Evolutionary conservation across 1,139 yeast genomes (phyloP), one percentile per base, ranked within the genome.

Genomic region (Blastobotrys raffinosifermentans): DNA sequence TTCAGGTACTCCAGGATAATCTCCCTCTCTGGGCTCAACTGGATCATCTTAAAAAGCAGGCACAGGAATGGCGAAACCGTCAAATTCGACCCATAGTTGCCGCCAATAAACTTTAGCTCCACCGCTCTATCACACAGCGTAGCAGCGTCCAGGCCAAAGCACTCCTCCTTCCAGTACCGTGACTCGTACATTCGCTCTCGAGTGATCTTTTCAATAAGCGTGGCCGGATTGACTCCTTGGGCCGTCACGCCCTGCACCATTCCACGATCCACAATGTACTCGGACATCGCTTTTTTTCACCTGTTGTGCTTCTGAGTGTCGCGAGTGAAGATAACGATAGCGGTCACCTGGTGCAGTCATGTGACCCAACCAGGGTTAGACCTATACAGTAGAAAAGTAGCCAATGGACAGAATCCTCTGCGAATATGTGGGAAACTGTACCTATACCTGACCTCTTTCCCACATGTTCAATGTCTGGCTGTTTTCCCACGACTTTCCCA

Each of bases 131-230:
- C 54, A 70, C 69, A 38, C 66, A 75, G 43, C 60, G 75, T 53
- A 63, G 79, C 70, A 2, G 68, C 67, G 44, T 77, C 76, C 39
- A 83, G 66, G 13, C 75, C 70, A 46, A 71, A 75, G 39, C 84
- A 73, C 43, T 72, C 64, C 47, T 74, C 77, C 45, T 80, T 79
- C 73, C 82, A 82, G 56, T 80, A 83, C 4, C 77, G 51, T 1
- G 83, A 74, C 48, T 80, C 89, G 36, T 73, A 72, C 7, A 82
- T 77, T 26, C 84, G 63, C 48, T 81, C 86, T 37, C 87, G 64
- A 19, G 78, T 63, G 43, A 83, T 81, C 41, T 81, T 78, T 51
- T 81, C 91, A 4, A 82, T 63, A 29, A 79, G 58, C 39, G 68
- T 56, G 0, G 78, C 73, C 27, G 77, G 75, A 49, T 76, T 75